phyloP scores from a whole-genome alignment of 192 early-diverging fungal species.

The Umbelopsis ramanniana region DNA sequence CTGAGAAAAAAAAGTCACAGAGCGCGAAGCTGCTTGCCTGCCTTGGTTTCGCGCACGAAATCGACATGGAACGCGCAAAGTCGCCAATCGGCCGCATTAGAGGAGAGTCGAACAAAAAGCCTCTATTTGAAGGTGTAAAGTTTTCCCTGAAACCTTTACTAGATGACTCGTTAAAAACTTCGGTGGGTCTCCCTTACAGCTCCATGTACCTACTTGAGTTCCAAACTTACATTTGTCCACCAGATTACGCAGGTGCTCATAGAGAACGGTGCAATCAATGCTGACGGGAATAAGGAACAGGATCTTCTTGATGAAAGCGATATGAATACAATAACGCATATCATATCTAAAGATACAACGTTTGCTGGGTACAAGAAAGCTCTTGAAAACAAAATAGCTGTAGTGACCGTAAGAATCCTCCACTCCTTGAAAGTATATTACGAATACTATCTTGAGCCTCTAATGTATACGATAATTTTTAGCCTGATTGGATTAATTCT shows the following conservation, averaged over 20 bases:
- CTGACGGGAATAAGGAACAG: not conserved
- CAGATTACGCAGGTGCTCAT: not conserved
- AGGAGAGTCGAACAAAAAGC: not conserved
- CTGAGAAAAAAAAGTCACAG: not conserved
- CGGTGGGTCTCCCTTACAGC: not conserved
- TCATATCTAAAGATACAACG: not conserved
- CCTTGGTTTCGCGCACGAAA: not conserved
- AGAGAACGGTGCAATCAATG: not conserved
- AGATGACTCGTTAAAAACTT: not conserved
- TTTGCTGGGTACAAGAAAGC: slow-evolving; percentile 1
- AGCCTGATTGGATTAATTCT: slow-evolving; percentile 7
- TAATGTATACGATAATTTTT: not conserved
- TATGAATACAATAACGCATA: not conserved
- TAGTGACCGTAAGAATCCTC: not conserved
- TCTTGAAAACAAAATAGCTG: slow-evolving; percentile 3
- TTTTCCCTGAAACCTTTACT: not conserved
- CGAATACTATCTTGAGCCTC: no score
- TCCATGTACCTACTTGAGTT: not conserved
- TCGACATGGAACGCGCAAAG: slow-evolving; percentile 16
- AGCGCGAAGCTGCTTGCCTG: not conserved
- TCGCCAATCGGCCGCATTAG: slow-evolving; percentile 4
- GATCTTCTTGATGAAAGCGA: not conserved
- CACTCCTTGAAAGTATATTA: no score
- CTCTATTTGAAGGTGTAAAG: not conserved
- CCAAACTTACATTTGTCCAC: not conserved